phyloP scores from a whole-genome alignment of 495 filamentous ascomycete species.

The Amphirosellinia nigrospora region DNA sequence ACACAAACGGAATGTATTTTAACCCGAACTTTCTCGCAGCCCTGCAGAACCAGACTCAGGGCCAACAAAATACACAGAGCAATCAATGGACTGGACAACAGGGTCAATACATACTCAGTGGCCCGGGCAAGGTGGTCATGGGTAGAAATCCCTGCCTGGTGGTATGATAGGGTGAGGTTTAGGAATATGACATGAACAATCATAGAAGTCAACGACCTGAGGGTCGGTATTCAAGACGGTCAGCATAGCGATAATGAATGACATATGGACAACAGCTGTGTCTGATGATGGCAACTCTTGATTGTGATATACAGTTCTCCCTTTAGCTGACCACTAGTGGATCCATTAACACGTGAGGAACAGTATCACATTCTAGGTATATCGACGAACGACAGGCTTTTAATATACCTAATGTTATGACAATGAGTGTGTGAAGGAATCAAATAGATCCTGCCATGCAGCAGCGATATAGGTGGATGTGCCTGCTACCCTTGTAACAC shows the following conservation, averaged over 20 bases:
- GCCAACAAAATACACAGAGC: slow-evolving; percentile 48
- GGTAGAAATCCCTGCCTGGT: neutral
- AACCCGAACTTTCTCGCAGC: slow-evolving; percentile 67
- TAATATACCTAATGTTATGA: neutral
- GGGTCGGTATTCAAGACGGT: neutral
- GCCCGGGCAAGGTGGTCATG: slow-evolving; percentile 32
- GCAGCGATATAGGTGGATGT: too few relatives aligned
- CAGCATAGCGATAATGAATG: neutral
- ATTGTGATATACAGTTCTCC: neutral
- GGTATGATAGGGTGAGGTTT: too few relatives aligned
- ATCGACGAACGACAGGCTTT: neutral
- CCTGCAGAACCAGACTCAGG: slow-evolving; percentile 53
- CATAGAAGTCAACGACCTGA: neutral
- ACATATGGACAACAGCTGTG: neutral
- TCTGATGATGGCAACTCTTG: neutral
- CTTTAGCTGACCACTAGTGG: neutral
- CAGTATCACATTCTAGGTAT: neutral
- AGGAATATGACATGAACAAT: neutral
- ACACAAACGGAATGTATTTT: slow-evolving; percentile 50
- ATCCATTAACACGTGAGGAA: neutral
- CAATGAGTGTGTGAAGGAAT: too few relatives aligned
- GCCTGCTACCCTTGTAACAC: too few relatives aligned
- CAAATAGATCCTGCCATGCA: too few relatives aligned
- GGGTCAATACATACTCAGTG: slow-evolving; percentile 43
- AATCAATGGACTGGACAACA: slow-evolving; percentile 53